Conservation (phyloP, 2,329 filamentous ascomycete species). For the Aspergillus vadensis region DNA sequence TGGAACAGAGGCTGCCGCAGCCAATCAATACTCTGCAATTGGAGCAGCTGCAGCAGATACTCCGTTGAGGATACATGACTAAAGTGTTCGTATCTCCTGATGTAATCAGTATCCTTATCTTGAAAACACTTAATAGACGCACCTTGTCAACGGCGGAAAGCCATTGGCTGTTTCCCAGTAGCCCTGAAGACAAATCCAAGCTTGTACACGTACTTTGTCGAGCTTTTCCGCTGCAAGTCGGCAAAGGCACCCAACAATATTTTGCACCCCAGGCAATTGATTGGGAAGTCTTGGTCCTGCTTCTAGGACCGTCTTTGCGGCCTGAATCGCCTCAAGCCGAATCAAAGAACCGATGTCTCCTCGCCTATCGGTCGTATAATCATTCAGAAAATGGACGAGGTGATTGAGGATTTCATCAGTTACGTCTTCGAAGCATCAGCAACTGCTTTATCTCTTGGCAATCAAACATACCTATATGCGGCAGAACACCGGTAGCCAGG, state of each 20-base stretch:
- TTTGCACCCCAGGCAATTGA: constrained; percentile 24
- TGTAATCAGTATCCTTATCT: constrained; percentile 25
- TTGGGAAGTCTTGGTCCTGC: constrained; percentile 15
- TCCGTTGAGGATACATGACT: constrained; percentile 47
- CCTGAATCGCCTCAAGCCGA: constrained; percentile 74
- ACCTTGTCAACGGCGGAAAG: constrained; percentile 48
- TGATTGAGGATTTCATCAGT: constrained; percentile 31
- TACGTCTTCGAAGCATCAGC: constrained; percentile 32
- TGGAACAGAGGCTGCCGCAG: constrained; percentile 42
- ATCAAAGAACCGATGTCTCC: constrained; percentile 90
- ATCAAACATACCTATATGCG: constrained; percentile 36
- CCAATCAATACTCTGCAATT: constrained; percentile 39
- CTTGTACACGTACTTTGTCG: constrained; percentile 72
- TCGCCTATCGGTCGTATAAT: constrained; percentile 86
- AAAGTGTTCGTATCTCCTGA: constrained; percentile 46
- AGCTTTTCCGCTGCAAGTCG: constrained; percentile 85
- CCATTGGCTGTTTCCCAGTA: constrained; percentile 42
- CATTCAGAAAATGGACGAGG: constrained; percentile 61
- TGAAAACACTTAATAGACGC: not conserved
- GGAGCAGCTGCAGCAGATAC: constrained; percentile 48
- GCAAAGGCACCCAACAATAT: constrained; percentile 50
- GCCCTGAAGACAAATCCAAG: constrained; percentile 47
- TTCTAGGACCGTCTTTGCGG: constrained; percentile 51
- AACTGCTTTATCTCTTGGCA: not conserved
- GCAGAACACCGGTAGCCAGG: constrained; percentile 40